Conservation (phyloP, 1,139 yeast species). For the Arxiozyma slooffiae region DNA sequence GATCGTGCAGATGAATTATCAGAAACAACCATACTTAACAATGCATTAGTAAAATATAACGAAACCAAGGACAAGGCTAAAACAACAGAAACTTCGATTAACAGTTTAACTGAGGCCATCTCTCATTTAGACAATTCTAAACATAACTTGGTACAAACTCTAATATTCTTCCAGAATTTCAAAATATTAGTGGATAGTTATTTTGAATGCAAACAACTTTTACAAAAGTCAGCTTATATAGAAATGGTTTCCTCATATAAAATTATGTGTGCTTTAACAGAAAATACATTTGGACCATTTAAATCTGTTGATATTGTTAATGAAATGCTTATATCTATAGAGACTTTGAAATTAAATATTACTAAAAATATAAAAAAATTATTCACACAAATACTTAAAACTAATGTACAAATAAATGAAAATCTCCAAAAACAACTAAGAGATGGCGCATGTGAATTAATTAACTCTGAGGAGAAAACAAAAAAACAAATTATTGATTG, state of each 20-base stretch:
- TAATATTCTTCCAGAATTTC: conserved; percentile 77
- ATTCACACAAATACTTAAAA: conserved; percentile 40
- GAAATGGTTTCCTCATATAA: conserved; percentile 60
- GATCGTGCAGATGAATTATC: conserved; percentile 3
- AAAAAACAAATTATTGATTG: conserved; percentile 58
- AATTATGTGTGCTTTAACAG: conserved; percentile 70
- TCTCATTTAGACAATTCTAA: conserved; percentile 73
- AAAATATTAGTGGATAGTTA: conserved; percentile 81
- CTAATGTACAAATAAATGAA: conserved; percentile 22
- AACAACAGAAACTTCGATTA: conserved; percentile 54
- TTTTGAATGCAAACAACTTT: conserved; percentile 46
- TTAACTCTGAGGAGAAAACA: conserved; percentile 53
- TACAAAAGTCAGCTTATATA: conserved; percentile 45
- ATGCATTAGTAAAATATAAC: conserved; percentile 34
- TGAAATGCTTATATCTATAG: conserved; percentile 51
- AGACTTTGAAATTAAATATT: conserved; percentile 53
- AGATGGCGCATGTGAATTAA: conserved; percentile 53
- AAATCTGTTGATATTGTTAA: conserved; percentile 80
- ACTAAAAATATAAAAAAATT: conserved; percentile 68
- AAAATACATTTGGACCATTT: conserved; percentile 62
- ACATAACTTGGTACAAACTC: conserved; percentile 67
- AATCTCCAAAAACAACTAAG: conserved; percentile 26
- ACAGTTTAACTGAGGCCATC: conserved; percentile 65
- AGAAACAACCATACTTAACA: conserved; percentile 15
- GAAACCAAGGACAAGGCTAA: conserved; percentile 42